Percentiles rank a stretch among this genome's conserved stretches.
Evolutionary conservation across 305 asterid genomes (phyloP).

Genomic region (Fraxinus dipetala): DNA sequence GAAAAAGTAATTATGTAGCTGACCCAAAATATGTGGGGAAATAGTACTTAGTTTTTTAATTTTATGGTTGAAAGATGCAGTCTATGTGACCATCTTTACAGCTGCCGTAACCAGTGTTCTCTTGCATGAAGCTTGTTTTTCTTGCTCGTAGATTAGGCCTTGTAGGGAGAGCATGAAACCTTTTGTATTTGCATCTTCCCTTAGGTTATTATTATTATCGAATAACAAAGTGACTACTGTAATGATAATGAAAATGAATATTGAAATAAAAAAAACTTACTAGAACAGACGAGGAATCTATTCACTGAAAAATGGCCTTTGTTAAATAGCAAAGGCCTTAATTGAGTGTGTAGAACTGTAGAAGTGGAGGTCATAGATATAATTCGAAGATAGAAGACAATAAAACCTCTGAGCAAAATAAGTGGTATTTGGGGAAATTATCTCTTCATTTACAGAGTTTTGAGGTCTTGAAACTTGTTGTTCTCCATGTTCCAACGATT

Average conservation of each 20-base stretch:
- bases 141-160: not conserved
- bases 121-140: not conserved
- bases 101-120: not conserved
- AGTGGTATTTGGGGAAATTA: not conserved
- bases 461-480: not conserved
- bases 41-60: not conserved
- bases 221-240: not conserved
- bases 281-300: not conserved
- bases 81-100: not conserved
- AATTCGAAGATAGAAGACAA: not conserved
- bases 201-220: not conserved
- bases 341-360: not conserved
- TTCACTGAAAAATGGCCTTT: not conserved
- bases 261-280: not conserved
- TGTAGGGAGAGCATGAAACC: not conserved
- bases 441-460: not conserved
- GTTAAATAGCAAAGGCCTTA: not conserved
- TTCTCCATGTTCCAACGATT: not conserved
- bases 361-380: not conserved
- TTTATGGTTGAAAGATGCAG: not conserved
- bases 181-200: not conserved
- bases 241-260: slow-evolving; percentile 5
- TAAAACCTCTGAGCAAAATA: not conserved
- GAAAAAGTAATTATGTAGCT: not conserved
- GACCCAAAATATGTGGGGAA: not conserved